phyloP scores from a whole-genome alignment of 164 flowering plant genomes.

The Hamamelis virginiana region DNA sequence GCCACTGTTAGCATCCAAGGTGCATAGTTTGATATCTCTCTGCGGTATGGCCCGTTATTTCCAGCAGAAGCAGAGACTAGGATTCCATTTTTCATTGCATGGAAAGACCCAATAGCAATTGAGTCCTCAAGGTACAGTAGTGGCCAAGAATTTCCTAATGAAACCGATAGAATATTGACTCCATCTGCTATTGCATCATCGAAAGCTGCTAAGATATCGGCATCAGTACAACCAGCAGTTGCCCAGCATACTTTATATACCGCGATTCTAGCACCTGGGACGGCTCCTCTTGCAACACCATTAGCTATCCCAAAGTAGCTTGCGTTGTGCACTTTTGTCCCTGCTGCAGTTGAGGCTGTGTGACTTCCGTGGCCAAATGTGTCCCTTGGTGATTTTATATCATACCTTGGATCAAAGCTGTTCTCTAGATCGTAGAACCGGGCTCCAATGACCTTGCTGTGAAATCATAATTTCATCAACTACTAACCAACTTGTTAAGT shows the following conservation, averaged over 20 bases:
- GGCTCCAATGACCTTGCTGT: constrained; percentile 11
- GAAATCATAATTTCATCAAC: background rate
- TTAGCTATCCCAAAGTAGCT: background rate
- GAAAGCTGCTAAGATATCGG: constrained; percentile 5
- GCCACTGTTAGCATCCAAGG: constrained; percentile 15
- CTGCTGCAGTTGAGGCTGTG: constrained; percentile 6
- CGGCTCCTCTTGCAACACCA: constrained; percentile 7
- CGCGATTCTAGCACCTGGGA: constrained; percentile 7
- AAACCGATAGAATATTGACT: constrained; percentile 4
- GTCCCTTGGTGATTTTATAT: background rate
- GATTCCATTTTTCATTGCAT: constrained; percentile 16
- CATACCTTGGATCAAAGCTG: background rate
- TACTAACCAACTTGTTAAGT: too few relatives aligned
- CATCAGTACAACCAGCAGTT: constrained; percentile 1
- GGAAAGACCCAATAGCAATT: constrained; percentile 6
- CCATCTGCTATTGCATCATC: constrained; percentile 15
- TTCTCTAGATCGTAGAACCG: background rate
- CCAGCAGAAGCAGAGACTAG: constrained; percentile 13
- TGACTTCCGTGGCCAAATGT: background rate
- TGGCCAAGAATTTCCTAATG: background rate
- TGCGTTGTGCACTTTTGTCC: background rate
- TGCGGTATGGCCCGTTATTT: background rate
- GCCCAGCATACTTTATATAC: constrained; percentile 13
- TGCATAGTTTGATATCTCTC: background rate
- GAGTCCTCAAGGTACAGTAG: background rate